Percentiles rank a stretch among this genome's conserved stretches.
These are phyloP conservation scores for Trichocladium uniseriatum DNA, from an alignment of 495 filamentous ascomycete species.

Conservation along the genomic window DNA sequence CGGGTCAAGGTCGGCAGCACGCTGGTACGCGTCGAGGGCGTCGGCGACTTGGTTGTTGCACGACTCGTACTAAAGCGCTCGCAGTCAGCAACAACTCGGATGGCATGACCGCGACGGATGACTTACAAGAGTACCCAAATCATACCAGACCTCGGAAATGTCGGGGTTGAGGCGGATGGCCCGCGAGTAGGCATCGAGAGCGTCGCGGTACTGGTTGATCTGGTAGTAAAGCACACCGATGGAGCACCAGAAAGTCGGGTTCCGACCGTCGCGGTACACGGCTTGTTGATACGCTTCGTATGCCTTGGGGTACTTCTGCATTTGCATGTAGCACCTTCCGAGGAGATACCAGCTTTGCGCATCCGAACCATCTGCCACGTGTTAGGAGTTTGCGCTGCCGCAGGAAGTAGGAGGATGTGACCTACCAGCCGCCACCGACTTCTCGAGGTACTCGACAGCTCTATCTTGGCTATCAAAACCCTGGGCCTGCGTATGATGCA, in stretches of 20 bases:
- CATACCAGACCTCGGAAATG: conserved; percentile 99
- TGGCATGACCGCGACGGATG: conserved; percentile 1
- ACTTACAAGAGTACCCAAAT: conserved; percentile 87
- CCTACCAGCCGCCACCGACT: conserved; percentile 89
- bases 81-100: conserved; percentile 9
- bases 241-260: conserved; percentile 99
- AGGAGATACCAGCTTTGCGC: conserved; percentile 98
- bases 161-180: conserved; percentile 96
- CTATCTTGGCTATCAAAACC: conserved; percentile 85
- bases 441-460: conserved; percentile 94
- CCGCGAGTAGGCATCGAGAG: conserved; percentile 94
- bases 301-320: conserved; percentile 97
- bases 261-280: conserved; percentile 95
- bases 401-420: conserved; percentile 4
- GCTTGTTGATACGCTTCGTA: conserved; percentile 99
- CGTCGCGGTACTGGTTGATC: conserved; percentile 99
- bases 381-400: conserved; percentile 26
- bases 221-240: conserved; percentile 99
- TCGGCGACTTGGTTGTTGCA: conserved; percentile 98
- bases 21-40: conserved; percentile 89
- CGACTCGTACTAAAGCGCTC: conserved; percentile 73
- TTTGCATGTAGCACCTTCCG: conserved; percentile 98
- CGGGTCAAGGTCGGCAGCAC: conserved; percentile 90
- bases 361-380: conserved; percentile 70
- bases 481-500: conserved; percentile 91